Base-by-base conservation (phyloP, 73 alveolate genomes). In the Symbiodinium pilosum region DNA sequence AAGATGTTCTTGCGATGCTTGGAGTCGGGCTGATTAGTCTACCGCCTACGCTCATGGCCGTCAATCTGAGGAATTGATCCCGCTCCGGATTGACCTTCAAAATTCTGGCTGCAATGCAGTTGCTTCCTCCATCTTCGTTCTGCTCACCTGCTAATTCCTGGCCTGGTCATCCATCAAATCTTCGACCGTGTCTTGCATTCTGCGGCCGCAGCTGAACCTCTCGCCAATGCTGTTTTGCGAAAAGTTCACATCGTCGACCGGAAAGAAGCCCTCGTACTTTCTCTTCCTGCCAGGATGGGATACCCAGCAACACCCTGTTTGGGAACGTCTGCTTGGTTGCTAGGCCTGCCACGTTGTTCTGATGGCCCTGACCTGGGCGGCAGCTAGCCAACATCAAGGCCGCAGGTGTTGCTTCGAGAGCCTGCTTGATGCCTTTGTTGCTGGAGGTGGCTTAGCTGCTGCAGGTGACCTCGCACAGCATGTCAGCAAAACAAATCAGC, bases 121-220 rank as follows among this genome's bases (percentile, higher is more conserved):
- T n/a, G n/a, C n/a, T n/a, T n/a, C n/a, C n/a, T n/a, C n/a, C n/a
- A n/a, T n/a, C n/a, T n/a, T n/a, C n/a, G n/a, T 47, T 6, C 59
- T 47, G 59, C 14, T 14, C 59, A 9, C 14, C 59, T 47, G 59
- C 59, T 47, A 14, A 9, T 6, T 47, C 59, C 81, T 69, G 18
- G 40, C 86, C 64, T 38, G 34, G 32, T 39, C 47, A 20, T 39
- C 6, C 30, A 0, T 9, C 14, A 83, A 20, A 28, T 42, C 92
- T 18, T 39, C 69, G 38, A 83, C 41, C 3, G 64, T 41, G n/a
- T 18, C 28, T 32, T 39, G 40, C 69, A 83, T 11, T 28, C 5
- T 3, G 42, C 92, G 92, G 69, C 68, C 92, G 69, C 92, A 83
- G 68, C 71, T 39, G 92, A 83, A 83, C 28, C 92, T 42, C 26